phyloP scores from a whole-genome alignment of 78 protist species.

The Planoprotostelium fungivorum region DNA sequence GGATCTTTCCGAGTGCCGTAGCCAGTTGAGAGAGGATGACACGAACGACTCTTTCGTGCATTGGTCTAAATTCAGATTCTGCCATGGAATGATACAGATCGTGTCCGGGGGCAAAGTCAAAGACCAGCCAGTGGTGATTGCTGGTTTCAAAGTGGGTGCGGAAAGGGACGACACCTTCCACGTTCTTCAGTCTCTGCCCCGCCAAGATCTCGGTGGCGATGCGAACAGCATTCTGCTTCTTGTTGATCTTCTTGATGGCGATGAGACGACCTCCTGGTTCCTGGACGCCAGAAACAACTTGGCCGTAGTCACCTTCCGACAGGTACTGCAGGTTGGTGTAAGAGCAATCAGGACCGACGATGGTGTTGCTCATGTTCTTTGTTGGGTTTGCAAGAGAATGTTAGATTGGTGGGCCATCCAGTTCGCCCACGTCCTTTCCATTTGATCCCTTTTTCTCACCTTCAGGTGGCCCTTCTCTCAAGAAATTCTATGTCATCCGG shows the following conservation, averaged over 20 bases:
- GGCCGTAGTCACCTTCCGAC: not conserved
- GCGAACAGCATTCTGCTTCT: not conserved
- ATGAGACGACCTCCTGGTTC: not conserved
- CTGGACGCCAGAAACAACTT: not conserved
- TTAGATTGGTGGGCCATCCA: no score
- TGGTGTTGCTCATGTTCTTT: no score
- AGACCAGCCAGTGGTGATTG: not conserved
- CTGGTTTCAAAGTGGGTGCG: not conserved
- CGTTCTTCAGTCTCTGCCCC: not conserved
- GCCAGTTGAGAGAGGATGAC: not conserved
- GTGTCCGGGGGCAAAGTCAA: not conserved
- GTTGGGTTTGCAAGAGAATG: no score
- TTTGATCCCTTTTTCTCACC: no score
- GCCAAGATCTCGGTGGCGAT: not conserved
- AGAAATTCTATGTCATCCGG: no score
- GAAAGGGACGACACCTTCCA: not conserved
- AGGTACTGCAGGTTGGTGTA: not conserved
- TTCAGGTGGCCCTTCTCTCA: no score
- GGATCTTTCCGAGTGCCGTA: not conserved
- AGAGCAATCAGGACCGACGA: not conserved
- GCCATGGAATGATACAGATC: not conserved
- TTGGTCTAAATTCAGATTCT: not conserved
- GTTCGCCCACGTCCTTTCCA: no score
- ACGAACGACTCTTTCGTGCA: not conserved
- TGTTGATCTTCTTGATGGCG: not conserved